A percentile compares a stretch with the other conserved stretches of the same genome.
Evolutionary conservation across 2,329 filamentous ascomycete genomes (phyloP).

Genomic region (Cladophialophora psammophila): DNA sequence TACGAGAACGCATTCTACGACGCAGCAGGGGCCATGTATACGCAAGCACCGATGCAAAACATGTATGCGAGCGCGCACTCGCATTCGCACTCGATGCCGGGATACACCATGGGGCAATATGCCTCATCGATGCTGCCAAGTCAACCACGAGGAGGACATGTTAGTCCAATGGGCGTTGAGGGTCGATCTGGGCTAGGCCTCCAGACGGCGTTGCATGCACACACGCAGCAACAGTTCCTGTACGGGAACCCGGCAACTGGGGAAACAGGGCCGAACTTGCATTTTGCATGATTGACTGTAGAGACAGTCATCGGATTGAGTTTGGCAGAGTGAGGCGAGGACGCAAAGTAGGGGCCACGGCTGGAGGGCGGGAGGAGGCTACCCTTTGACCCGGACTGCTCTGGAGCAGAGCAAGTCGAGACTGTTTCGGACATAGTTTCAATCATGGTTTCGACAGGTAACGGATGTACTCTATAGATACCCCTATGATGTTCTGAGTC

Average conservation of each 20-base stretch:
- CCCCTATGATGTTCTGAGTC: constrained; percentile 4
- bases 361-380: background rate
- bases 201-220: constrained; percentile 18
- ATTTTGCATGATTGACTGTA: constrained; percentile 13
- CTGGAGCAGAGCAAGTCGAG: background rate
- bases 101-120: constrained; percentile 25
- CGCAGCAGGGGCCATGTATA: constrained; percentile 18
- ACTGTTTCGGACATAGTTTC: background rate
- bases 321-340: constrained; percentile 19
- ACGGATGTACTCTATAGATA: constrained; percentile 1
- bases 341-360: background rate
- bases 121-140: constrained; percentile 22
- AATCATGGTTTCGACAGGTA: background rate
- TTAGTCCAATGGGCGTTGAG: constrained; percentile 19
- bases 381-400: background rate
- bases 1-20: constrained; percentile 23
- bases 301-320: background rate
- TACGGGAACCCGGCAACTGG: constrained; percentile 15
- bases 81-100: constrained; percentile 16
- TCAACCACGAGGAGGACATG: constrained; percentile 13
- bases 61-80: constrained; percentile 26
- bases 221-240: constrained; percentile 20
- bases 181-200: constrained; percentile 30
- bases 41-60: constrained; percentile 22
- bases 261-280: constrained; percentile 19